These are phyloP conservation scores for Scutellaria barbata DNA, from an alignment of 257 asterid species.

Conservation along the genomic window DNA sequence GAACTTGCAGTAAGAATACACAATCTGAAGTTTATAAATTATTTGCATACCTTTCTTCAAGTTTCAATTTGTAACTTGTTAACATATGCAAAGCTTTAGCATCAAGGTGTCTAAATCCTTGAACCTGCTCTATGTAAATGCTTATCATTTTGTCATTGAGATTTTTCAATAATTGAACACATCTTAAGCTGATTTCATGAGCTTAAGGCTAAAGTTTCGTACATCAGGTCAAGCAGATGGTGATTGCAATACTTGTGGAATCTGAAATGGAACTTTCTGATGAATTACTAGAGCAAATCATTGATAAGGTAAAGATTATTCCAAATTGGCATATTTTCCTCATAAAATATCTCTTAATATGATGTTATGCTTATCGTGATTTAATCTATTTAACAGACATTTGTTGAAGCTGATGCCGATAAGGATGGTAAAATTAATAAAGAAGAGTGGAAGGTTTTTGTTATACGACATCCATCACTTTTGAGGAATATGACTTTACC, in stretches of 20 bases:
- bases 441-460: slow-evolving; percentile 83
- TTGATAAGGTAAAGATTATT: slow-evolving; percentile 55
- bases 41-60: background rate
- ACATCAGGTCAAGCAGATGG: slow-evolving; percentile 75
- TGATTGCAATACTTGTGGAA: slow-evolving; percentile 68
- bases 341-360: background rate
- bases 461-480: slow-evolving; percentile 64
- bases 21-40: slow-evolving; percentile 1
- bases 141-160: background rate
- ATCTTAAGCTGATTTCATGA: slow-evolving; percentile 10
- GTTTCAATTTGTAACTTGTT: slow-evolving; percentile 1
- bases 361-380: background rate
- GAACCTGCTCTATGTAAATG: slow-evolving; percentile 6
- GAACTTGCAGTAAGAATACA: background rate
- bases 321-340: slow-evolving; percentile 2
- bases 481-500: slow-evolving; percentile 94
- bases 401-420: slow-evolving; percentile 80
- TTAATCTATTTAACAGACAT: slow-evolving; percentile 56
- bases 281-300: slow-evolving; percentile 70
- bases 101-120: too few relatives aligned
- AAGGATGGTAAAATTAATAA: slow-evolving; percentile 72
- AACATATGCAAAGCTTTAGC: too few relatives aligned
- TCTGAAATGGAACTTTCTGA: slow-evolving; percentile 64
- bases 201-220: slow-evolving; percentile 19
- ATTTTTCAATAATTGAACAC: background rate